Evolutionary conservation across 2,329 filamentous ascomycete genomes (phyloP).

Genomic region (Xylaria multiplex): DNA sequence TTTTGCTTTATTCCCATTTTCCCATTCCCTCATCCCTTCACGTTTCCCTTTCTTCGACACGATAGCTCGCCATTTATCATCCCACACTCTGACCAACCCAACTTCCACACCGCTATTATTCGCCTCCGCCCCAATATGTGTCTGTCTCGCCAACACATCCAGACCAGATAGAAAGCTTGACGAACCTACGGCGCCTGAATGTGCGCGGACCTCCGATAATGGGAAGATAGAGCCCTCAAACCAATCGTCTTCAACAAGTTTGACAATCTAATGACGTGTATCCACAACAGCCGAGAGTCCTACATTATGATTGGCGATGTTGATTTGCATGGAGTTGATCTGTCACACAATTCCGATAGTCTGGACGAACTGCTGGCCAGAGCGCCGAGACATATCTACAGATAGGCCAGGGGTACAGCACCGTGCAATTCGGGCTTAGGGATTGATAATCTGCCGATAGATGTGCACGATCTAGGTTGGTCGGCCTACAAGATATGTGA

Average conservation of each 20-base stretch:
- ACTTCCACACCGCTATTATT: constrained; percentile 33
- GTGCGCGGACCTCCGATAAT: constrained; percentile 17
- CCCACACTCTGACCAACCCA: neutral
- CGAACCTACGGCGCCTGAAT: constrained; percentile 39
- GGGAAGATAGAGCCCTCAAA: neutral
- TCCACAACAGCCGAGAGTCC: constrained; percentile 9
- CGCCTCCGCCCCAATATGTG: constrained; percentile 5
- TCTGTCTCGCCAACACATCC: constrained; percentile 37
- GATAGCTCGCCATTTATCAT: neutral
- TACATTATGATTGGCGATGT: constrained; percentile 22
- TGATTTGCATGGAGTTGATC: constrained; percentile 36
- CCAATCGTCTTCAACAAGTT: constrained; percentile 16
- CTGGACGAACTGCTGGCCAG: constrained; percentile 50
- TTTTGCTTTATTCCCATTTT: neutral
- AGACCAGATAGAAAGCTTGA: constrained; percentile 10
- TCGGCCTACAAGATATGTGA: neutral
- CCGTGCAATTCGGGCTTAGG: constrained; percentile 10
- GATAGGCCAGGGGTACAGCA: constrained; percentile 10
- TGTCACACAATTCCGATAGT: constrained; percentile 45
- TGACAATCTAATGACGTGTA: constrained; percentile 18
- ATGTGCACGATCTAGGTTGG: neutral
- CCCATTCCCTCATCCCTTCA: neutral
- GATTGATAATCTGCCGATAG: constrained; percentile 17
- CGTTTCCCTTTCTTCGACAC: neutral
- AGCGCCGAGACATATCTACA: constrained; percentile 46